Evolutionary conservation across 306 rosid species (phyloP).

Genomic region (Quercus rubra): DNA sequence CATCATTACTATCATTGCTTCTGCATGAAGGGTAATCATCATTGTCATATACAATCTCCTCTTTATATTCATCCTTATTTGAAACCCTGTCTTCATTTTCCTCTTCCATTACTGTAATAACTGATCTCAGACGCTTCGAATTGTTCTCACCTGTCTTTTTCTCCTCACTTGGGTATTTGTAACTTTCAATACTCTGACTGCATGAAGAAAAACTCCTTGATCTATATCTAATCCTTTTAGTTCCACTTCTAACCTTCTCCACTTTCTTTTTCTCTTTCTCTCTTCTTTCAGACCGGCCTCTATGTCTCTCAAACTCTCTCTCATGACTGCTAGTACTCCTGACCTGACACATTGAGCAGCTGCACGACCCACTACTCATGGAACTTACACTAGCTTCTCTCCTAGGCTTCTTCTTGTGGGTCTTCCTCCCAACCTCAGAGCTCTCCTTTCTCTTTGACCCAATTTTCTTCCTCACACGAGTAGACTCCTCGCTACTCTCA

Average conservation of each 20-base stretch:
- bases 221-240: constrained; percentile 44
- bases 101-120: constrained; percentile 46
- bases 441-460: constrained; percentile 43
- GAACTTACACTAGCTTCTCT: constrained; percentile 47
- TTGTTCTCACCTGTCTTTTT: constrained; percentile 31
- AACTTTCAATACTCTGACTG: constrained; percentile 33
- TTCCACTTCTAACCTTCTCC: constrained; percentile 36
- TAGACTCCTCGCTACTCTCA: constrained; percentile 52
- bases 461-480: constrained; percentile 51
- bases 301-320: constrained; percentile 29
- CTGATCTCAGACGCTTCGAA: constrained; percentile 57
- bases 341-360: constrained; percentile 50
- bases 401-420: constrained; percentile 40
- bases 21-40: constrained; percentile 65
- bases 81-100: constrained; percentile 33
- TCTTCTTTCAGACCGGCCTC: constrained; percentile 45
- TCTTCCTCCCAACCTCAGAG: constrained; percentile 40
- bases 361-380: constrained; percentile 33
- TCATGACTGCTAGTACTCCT: constrained; percentile 38
- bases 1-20: constrained; percentile 66
- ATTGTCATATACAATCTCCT: constrained; percentile 55
- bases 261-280: constrained; percentile 32
- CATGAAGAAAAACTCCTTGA: constrained; percentile 54
- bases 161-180: constrained; percentile 35
- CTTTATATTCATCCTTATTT: constrained; percentile 41